Conservation (phyloP, 257 asterid genomes). For the Asclepias syriaca region DNA sequence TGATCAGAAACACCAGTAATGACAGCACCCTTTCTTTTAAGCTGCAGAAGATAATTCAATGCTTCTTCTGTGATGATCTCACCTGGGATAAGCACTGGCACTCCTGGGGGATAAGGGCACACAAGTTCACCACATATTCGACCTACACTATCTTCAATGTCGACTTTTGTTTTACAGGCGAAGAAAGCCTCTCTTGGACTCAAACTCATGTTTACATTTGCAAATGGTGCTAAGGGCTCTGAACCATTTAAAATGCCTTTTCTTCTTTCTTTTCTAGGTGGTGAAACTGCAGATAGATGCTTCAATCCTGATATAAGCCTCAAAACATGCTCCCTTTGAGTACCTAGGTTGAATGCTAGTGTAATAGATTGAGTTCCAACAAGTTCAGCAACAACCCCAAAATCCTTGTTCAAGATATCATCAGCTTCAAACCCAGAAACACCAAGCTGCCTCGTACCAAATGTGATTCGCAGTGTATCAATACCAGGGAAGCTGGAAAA, state of each 20-base stretch:
- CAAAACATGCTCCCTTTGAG: slow-evolving; percentile 58
- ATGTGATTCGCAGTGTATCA: slow-evolving; percentile 64
- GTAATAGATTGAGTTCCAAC: too few species aligned
- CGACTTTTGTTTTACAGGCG: slow-evolving; percentile 47
- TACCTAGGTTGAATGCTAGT: slow-evolving; percentile 74
- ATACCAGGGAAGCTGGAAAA: slow-evolving; percentile 35
- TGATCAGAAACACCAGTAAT: slow-evolving; percentile 67
- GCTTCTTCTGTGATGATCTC: slow-evolving; percentile 55
- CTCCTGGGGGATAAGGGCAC: slow-evolving; percentile 67
- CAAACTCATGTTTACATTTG: slow-evolving; percentile 33
- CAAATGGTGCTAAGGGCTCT: slow-evolving; percentile 20
- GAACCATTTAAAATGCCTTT: slow-evolving; percentile 1
- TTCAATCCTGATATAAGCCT: slow-evolving; percentile 55
- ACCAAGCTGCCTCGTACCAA: slow-evolving; percentile 48
- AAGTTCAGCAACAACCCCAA: slow-evolving; percentile 61
- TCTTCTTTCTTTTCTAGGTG: slow-evolving; percentile 1
- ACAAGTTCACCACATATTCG: slow-evolving; percentile 59
- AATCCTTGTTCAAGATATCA: slow-evolving; percentile 43
- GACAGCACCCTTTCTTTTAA: slow-evolving; percentile 45
- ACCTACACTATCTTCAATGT: slow-evolving; percentile 46
- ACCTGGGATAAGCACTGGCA: slow-evolving; percentile 52
- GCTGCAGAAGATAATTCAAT: slow-evolving; percentile 40
- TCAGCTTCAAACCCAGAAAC: slow-evolving; percentile 74
- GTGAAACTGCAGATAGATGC: slow-evolving; percentile 36
- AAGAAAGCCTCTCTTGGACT: slow-evolving; percentile 87